Base-by-base conservation (phyloP, 2,329 filamentous ascomycete genomes). In the Fusarium algeriense region DNA sequence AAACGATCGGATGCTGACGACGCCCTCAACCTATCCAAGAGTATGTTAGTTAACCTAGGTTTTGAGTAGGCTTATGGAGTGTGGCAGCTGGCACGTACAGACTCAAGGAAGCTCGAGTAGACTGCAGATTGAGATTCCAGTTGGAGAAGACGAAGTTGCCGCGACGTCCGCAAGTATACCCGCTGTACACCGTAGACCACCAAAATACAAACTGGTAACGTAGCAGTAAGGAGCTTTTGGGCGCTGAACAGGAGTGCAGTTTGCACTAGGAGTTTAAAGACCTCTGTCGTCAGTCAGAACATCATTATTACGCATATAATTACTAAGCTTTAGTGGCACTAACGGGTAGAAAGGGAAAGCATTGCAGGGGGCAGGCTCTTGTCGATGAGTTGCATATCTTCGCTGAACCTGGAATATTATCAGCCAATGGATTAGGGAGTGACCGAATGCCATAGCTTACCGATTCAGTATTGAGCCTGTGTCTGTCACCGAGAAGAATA, bases 11-110 rank as follows among this genome's bases (percentile, higher is more conserved):
- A 56, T 35, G 14, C 20, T 56, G 3, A n/a, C 6, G 7, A 46
- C 7, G 1, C 53, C 53, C 19, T 56, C 53, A 3, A 35, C 4
- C 40, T 55, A 12, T 28, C 15, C 10, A 17, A 1, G 15, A 5
- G 3, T 6, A 12, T 10, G 9, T 13, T 2, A 1, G 9, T 52
- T 2, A 52, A 8, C 9, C 6, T 2, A 1, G 2, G 0, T 2
- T 11, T 4, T 6, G 5, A 5, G 15, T 4, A n/a, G 17, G 37
- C 17, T 8, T 28, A 23, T 45, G 1, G 9, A 5, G 8, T 7
- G 2, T 3, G 6, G 15, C 0, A 11, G 8, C 11, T 2, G 4
- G 1, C 34, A 55, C 52, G 19, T 20, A 46, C 53, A 0, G 53
- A 46, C 3, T 56, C 53, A 7, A 56, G 53, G 19, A 56, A 56